Evolutionary conservation across 2,329 filamentous ascomycete species (phyloP), one percentile per base, ranked within the genome.

Genomic region (Plectosphaerella sp.): DNA sequence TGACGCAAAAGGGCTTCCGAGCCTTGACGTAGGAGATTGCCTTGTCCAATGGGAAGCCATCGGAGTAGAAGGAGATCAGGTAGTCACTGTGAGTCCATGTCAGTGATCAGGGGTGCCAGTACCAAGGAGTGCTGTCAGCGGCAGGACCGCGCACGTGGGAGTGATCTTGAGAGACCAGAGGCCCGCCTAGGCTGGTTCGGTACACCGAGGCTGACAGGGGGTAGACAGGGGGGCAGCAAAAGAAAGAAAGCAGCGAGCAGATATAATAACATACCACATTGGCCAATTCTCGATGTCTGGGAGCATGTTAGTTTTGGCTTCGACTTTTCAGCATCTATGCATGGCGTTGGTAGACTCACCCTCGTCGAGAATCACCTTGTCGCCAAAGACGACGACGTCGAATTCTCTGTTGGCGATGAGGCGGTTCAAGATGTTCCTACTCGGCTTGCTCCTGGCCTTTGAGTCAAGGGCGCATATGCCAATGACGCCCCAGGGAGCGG

Each of bases 331-430:
- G 16, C 16, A 43, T 39, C 14, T n/a, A 3, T 18, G 37, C 15
- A 18, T 12, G n/a, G n/a, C n/a, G 16, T 43, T 20, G 10, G 41
- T 7, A 20, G 5, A 20, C 77, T 60, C 61, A 83, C 82, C 81
- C 80, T 99, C 94, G 64, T 99, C 94, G 36, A 99, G 78, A 60
- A 99, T 99, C 43, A 97, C 93, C 72, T 99, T 99, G 74, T 99
- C 94, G 47, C 94, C 95, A 73, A 99, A 99, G 12, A 99, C 93
- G 56, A 96, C 87, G 22, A 97, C 92, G 63, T 99, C 93, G 64
- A 99, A 97, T 61, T 97, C 93, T 48, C 87, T 84, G 59, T 95
- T 92, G 35, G 89, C 84, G 58, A 97, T 93, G 18, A 99, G 78
- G 48, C 92, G 84, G 64, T 96, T 97, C 54, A 99, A 74, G 60